Conservation (phyloP, 345 rosid genomes). For the Diplotaxis tenuifolia region DNA sequence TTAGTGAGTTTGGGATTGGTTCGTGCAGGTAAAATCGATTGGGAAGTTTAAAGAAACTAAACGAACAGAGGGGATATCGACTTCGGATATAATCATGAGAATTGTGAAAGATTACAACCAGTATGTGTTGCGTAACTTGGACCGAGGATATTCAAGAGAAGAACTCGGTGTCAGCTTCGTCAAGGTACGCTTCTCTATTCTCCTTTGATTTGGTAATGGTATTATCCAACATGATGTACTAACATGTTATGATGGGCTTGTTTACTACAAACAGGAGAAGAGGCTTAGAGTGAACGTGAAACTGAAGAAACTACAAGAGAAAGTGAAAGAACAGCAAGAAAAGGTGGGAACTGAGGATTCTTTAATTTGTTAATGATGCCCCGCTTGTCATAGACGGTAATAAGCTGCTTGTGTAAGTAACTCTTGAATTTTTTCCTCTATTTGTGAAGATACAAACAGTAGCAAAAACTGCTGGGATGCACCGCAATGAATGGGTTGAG, state of each 20-base stretch:
- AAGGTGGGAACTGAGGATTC: constrained; percentile 26
- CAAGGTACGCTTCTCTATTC: constrained; percentile 41
- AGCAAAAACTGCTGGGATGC: constrained; percentile 61
- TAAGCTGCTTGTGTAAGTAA: neutral
- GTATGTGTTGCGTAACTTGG: constrained; percentile 67
- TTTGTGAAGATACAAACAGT: constrained; percentile 54
- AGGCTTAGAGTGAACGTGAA: constrained; percentile 64
- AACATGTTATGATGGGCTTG: neutral
- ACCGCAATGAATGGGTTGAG: constrained; percentile 60
- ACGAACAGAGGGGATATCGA: constrained; percentile 68
- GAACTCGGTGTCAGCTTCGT: constrained; percentile 74
- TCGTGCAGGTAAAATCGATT: constrained; percentile 45
- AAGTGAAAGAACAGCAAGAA: constrained; percentile 67
- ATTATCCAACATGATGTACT: constrained; percentile 1
- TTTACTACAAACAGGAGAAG: constrained; percentile 50
- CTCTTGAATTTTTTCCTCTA: neutral
- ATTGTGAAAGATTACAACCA: constrained; percentile 73
- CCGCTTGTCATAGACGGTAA: no score
- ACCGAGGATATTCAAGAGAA: constrained; percentile 66
- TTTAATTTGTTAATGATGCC: neutral
- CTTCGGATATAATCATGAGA: constrained; percentile 69
- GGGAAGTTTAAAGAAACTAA: constrained; percentile 70
- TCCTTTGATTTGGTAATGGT: neutral
- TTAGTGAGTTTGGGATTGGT: neutral
- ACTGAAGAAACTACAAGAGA: constrained; percentile 53